Percentiles rank a stretch among this genome's conserved stretches.
Evolutionary conservation across 768 basidiomycete genomes (phyloP).

Genomic region (Agrocybe chaxingu): DNA sequence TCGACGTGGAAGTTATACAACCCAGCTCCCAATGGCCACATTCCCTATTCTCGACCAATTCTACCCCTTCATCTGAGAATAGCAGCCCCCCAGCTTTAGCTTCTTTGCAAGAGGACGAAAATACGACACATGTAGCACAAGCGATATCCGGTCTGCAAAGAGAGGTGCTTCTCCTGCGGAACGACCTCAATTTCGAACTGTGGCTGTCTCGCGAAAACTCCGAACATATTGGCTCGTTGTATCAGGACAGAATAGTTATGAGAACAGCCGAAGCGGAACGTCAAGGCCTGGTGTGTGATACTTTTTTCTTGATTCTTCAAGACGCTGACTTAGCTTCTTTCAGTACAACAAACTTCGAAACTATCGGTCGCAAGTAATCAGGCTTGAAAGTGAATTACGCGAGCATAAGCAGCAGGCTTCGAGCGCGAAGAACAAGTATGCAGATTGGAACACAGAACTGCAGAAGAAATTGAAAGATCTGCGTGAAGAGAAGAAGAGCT

Average conservation of each 20-base stretch:
- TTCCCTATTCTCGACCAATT: conserved; percentile 33
- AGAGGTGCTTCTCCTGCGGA: conserved; percentile 70
- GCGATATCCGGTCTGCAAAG: conserved; percentile 72
- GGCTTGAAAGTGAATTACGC: conserved; percentile 65
- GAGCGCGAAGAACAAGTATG: conserved; percentile 72
- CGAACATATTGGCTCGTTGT: conserved; percentile 77
- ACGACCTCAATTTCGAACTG: conserved; percentile 82
- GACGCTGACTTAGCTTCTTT: not conserved
- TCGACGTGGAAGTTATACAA: conserved; percentile 58
- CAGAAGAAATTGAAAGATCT: conserved; percentile 72
- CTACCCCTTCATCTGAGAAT: conserved; percentile 12
- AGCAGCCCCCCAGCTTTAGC: conserved; percentile 3
- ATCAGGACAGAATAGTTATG: conserved; percentile 69
- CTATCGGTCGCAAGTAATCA: conserved; percentile 65
- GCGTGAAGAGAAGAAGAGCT: conserved; percentile 76
- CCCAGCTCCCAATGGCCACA: conserved; percentile 52
- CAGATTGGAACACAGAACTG: conserved; percentile 82
- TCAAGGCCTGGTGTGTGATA: conserved; percentile 65
- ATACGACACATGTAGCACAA: conserved; percentile 52
- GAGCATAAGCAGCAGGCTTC: conserved; percentile 73
- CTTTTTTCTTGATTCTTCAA: not conserved
- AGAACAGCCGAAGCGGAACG: conserved; percentile 78
- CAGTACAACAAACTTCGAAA: conserved; percentile 84
- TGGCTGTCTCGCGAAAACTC: conserved; percentile 82
- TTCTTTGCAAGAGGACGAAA: conserved; percentile 14